Evolutionary conservation across 1,284 basidiomycete species (phyloP), one percentile per base, ranked within the genome.

Genomic region (Boletellus deceptivus): DNA sequence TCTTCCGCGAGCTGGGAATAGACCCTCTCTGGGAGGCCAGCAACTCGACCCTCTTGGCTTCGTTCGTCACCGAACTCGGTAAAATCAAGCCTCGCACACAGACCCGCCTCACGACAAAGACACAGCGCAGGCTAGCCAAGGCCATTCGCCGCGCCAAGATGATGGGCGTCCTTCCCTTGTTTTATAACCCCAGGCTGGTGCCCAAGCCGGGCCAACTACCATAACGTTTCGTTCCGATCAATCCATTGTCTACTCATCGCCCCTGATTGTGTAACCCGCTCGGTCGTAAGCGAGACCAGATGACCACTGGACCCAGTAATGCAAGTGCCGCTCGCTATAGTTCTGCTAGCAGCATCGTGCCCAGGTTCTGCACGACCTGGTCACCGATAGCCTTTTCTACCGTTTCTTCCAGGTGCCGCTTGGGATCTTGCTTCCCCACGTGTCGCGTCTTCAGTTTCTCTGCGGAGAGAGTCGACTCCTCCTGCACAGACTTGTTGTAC

Each of bases 381-480:
- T 95, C 87, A 16, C 91, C 93, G 84, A 98, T 96, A 1, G 92
- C 91, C 71, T 89, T 91, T 73, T 97, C 94, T n/a, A 96, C 95
- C 27, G 90, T 89, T 72, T 97, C 95, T 65, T 96, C 93, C 58
- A 98, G 71, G 76, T 98, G 94, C 61, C 94, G 83, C 75, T 98
- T 98, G 40, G 94, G 94, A 75, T 98, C 94, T 64, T 96, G 92
- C 73, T 97, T 98, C 54, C 95, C 95, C 60, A 98, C 94, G 71
- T 98, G 95, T 57, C 94, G 83, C 49, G 93, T 97, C 75, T 96
- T 95, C 44, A 97, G 79, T 67, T 97, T 92, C 44, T 96, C 91
- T 16, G 87, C 68, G 17, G 92, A 89, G 51, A 98, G 75, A 24
- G 93, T 96, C 46, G 93, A 89, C 71, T 98, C 94, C 70, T 98